Evolutionary conservation across 2,329 filamentous ascomycete genomes (phyloP).

Genomic region (Fusarium sp.): DNA sequence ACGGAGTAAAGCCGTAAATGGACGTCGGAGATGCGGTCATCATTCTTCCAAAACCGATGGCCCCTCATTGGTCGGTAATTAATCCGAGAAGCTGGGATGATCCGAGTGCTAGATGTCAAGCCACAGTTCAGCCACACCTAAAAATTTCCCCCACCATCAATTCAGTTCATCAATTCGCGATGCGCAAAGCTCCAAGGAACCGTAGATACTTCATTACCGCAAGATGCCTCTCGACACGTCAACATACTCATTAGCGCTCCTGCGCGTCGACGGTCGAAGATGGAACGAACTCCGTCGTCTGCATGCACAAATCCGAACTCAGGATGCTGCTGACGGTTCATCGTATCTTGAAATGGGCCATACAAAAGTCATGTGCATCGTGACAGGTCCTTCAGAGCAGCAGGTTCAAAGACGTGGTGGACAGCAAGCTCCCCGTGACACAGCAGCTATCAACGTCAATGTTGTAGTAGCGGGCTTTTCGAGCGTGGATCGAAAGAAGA

Average conservation of each 20-base stretch:
- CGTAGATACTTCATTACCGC: not conserved
- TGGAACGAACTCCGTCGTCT: conserved; percentile 97
- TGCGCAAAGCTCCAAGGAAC: not conserved
- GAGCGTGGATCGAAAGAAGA: conserved; percentile 82
- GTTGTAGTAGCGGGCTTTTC: conserved; percentile 89
- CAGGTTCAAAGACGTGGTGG: conserved; percentile 48
- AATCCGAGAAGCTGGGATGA: conserved; percentile 20
- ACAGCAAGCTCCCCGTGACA: conserved; percentile 56
- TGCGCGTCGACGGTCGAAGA: conserved; percentile 83
- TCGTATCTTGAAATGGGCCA: conserved; percentile 97
- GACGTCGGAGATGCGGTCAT: conserved; percentile 12
- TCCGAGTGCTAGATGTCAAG: conserved; percentile 9
- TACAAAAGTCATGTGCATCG: conserved; percentile 93
- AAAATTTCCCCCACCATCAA: conserved; percentile 41
- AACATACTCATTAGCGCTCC: conserved; percentile 85
- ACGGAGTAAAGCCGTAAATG: conserved; percentile 26
- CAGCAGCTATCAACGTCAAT: conserved; percentile 75
- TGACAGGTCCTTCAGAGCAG: conserved; percentile 82
- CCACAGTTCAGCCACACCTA: conserved; percentile 38
- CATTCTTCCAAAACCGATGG: conserved; percentile 37
- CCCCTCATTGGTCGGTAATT: conserved; percentile 6
- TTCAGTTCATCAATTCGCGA: conserved; percentile 9
- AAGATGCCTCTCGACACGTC: conserved; percentile 93
- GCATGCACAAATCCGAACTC: conserved; percentile 88
- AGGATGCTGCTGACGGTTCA: conserved; percentile 90